These are phyloP conservation scores for Nicotiana tabacum DNA, from an alignment of 257 asterid species.

Conservation along the genomic window DNA sequence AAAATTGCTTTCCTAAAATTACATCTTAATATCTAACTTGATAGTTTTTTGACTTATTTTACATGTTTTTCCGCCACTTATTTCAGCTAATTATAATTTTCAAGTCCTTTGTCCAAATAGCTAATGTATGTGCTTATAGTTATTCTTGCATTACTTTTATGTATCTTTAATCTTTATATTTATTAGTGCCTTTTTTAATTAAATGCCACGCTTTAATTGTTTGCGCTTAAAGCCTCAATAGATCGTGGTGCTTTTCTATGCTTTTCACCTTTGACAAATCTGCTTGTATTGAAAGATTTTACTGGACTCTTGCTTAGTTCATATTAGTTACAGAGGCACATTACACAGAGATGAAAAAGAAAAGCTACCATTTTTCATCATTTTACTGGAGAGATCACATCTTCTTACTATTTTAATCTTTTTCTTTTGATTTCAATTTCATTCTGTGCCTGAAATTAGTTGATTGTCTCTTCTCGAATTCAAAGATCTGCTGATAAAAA, in stretches of 20 bases:
- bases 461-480: not conserved
- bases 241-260: not conserved
- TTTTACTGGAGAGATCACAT: not conserved
- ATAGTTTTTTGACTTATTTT: no score
- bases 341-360: not conserved
- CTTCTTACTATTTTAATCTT: not conserved
- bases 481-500: not conserved
- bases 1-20: no score
- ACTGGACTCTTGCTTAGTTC: not conserved
- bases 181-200: not conserved
- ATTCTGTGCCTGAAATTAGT: not conserved
- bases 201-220: not conserved
- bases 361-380: not conserved
- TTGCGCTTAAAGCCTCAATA: not conserved
- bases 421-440: not conserved
- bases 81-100: not conserved
- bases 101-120: not conserved
- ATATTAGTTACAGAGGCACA: not conserved
- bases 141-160: not conserved
- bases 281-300: not conserved
- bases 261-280: not conserved
- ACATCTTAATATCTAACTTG: no score
- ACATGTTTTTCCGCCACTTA: not conserved
- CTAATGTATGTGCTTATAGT: not conserved
- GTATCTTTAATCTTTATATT: not conserved